Base-by-base conservation (phyloP, 2,329 filamentous ascomycete species). In the Diatrype stigma region DNA sequence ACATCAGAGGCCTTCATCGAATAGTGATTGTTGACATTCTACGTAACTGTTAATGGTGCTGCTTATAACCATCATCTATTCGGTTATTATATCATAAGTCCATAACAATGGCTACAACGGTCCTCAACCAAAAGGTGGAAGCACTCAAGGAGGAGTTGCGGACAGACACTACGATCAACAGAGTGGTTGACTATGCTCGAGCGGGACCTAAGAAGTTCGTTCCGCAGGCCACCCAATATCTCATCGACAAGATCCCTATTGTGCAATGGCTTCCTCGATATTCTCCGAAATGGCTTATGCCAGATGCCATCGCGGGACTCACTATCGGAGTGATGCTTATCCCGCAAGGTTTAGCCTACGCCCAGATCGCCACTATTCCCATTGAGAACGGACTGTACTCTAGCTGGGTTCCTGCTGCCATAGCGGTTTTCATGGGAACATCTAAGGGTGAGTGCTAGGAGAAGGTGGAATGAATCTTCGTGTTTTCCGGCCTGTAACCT, bases 261-360 rank as follows among this genome's bases (percentile, higher is more conserved):
- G 67, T 82, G 8, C 76, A 80, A 46, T 87, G 84, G 84, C 70
- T 86, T 1, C 82, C 84, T 11, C 73, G 72, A 44, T 87, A 87
- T 64, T 74, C 81, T 17, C 76, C 73, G 5, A 69, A 75, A 73
- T 87, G 82, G 83, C 61, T 86, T 2, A 52, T 82, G 17, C 81
- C 81, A 60, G 83, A 87, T 60, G 64, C 78, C 11, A 79, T 86
- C 56, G 82, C 80, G 11, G 84, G 84, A 17, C 70, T 81, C 56
- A 86, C 80, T 12, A 68, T 85, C 23, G 81, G 80, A 8, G 70
- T 83, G 26, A 77, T 83, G 71, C 69, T 85, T 42, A 82, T 85
- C 49, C 81, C 81, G 0, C 81, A 85, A 59, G 79, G 77, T 3
- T 62, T 85, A n/a, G 79, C 81, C 0, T 85, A 84, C 57, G 81